Conservation (phyloP, 352 stramenopile species). For the Salisapilia sapeloensis region DNA sequence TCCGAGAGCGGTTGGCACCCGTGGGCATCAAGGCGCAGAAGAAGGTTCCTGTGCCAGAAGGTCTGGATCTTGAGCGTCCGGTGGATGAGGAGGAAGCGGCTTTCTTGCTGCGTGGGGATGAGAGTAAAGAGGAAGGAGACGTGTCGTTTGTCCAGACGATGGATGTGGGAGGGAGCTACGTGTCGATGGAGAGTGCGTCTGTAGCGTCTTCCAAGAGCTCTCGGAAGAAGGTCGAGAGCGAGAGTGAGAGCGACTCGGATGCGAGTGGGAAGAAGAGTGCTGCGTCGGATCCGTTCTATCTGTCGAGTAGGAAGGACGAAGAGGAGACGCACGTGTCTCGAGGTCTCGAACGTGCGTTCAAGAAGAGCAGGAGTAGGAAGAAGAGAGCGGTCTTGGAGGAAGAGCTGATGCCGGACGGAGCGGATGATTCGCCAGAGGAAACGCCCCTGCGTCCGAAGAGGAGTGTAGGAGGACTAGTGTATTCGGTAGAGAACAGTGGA, state of each 20-base stretch:
- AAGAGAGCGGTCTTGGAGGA: constrained; percentile 38
- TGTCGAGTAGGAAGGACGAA: constrained; percentile 22
- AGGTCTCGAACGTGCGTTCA: constrained; percentile 12
- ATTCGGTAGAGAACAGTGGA: constrained; percentile 25
- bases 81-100: constrained; percentile 36
- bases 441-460: constrained; percentile 32
- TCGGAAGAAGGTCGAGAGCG: no score
- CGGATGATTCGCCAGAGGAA: constrained; percentile 40
- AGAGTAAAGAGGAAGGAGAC: constrained; percentile 58
- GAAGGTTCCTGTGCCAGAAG: constrained; percentile 82
- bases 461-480: constrained; percentile 13
- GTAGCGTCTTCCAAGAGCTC: constrained; percentile 15
- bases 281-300: constrained; percentile 68
- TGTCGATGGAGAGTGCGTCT: constrained; percentile 13
- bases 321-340: constrained; percentile 10
- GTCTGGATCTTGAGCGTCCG: constrained; percentile 43
- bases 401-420: constrained; percentile 64
- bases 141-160: constrained; percentile 62
- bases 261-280: constrained; percentile 39
- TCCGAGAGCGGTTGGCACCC: constrained; percentile 66
- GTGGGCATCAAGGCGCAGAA: constrained; percentile 85
- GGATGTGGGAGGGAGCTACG: constrained; percentile 2
- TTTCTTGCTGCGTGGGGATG: constrained; percentile 44
- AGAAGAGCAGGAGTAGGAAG: constrained; percentile 27
- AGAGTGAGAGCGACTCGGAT: constrained; percentile 8